Conservation (phyloP, 2,329 filamentous ascomycete species). For the Colletotrichum cordylinicola region DNA sequence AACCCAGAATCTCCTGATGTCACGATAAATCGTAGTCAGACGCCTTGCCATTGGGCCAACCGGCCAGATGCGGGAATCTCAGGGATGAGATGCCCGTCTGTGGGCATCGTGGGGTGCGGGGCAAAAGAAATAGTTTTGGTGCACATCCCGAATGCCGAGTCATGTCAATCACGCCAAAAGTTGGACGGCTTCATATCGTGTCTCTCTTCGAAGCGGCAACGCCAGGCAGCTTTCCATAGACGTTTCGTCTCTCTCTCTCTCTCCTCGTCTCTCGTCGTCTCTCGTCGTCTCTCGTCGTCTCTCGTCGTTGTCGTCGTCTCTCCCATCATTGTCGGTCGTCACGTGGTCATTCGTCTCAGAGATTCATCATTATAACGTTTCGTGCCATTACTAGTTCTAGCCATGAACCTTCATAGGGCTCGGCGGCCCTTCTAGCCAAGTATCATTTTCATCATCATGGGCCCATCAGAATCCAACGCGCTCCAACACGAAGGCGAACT, state of each 20-base stretch:
- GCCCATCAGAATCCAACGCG: conserved; percentile 23
- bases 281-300: neutral
- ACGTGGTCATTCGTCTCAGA: neutral
- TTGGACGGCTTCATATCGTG: neutral
- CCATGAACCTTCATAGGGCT: neutral
- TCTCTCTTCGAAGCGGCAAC: neutral
- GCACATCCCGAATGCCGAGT: neutral
- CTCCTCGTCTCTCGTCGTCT: neutral
- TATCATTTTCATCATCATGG: neutral
- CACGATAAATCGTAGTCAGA: conserved; percentile 42
- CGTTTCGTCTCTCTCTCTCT: neutral
- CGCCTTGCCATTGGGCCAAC: conserved; percentile 47
- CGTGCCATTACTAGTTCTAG: neutral
- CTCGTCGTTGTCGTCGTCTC: neutral
- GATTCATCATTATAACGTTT: neutral
- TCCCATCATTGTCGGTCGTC: neutral
- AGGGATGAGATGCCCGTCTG: fast-evolving
- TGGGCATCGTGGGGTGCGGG: fast-evolving
- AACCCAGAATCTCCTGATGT: conserved; percentile 22
- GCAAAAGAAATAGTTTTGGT: neutral
- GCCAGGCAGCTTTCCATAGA: neutral
- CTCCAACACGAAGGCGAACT: conserved; percentile 49
- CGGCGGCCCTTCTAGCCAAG: neutral
- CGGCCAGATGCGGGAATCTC: neutral
- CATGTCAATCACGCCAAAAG: neutral